phyloP scores from a whole-genome alignment of 495 filamentous ascomycete genomes.

The Ascobolus immersus region DNA sequence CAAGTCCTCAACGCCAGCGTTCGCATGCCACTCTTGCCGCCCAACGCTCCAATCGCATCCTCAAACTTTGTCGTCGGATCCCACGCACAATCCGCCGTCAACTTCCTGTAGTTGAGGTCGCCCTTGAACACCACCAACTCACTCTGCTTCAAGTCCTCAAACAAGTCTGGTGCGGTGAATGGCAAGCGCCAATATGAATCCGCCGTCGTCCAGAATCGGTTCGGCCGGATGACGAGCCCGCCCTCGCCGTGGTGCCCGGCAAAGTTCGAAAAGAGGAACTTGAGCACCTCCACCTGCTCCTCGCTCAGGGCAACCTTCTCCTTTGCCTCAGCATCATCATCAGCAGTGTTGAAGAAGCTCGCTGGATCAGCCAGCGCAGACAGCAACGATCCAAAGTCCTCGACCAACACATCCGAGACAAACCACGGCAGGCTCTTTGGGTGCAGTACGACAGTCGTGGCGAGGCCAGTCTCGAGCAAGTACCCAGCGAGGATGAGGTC shows the following conservation, averaged over 20 bases:
- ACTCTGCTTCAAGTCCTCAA: conserved; percentile 52
- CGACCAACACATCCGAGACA: conserved; percentile 74
- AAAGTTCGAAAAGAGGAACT: conserved; percentile 63
- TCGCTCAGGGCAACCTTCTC: conserved; percentile 36
- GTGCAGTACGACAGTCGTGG: conserved; percentile 69
- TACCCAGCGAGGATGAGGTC: conserved; percentile 81
- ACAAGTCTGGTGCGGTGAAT: conserved; percentile 33
- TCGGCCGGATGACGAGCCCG: conserved; percentile 50
- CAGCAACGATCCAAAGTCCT: conserved; percentile 58
- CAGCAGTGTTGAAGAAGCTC: conserved; percentile 40
- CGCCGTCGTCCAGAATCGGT: conserved; percentile 69
- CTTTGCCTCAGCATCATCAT: conserved; percentile 35
- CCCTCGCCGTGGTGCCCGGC: conserved; percentile 53
- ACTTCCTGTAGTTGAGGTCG: conserved; percentile 82
- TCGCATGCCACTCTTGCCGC: conserved; percentile 47
- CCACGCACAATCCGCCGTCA: conserved; percentile 69
- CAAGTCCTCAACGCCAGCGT: conserved; percentile 70
- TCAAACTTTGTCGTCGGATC: conserved; percentile 65
- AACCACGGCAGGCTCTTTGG: conserved; percentile 94
- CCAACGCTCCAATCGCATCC: conserved; percentile 66
- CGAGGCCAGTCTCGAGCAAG: conserved; percentile 52
- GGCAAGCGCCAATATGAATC: conserved; percentile 75
- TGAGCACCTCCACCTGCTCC: conserved; percentile 37
- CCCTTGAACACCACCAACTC: conserved; percentile 95
- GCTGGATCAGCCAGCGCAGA: conserved; percentile 47